Percentiles rank a stretch among this genome's conserved stretches.
These are phyloP conservation scores for Suhomyces pyralidae DNA, from an alignment of 805 yeast genomes.

Conservation along the genomic window DNA sequence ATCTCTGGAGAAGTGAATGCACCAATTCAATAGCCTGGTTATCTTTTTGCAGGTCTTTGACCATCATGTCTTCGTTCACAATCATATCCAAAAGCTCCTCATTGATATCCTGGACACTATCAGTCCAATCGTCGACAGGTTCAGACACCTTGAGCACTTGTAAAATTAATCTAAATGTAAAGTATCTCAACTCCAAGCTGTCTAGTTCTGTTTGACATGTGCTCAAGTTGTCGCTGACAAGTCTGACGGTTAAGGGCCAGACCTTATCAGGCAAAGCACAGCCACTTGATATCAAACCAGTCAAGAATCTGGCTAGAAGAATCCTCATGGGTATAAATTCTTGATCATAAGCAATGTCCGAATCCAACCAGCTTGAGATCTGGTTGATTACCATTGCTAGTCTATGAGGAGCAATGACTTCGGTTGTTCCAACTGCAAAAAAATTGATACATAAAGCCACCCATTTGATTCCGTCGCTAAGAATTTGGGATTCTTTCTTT, in stretches of 20 bases:
- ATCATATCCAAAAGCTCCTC: constrained; percentile 46
- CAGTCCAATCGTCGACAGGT: constrained; percentile 32
- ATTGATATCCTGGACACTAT: constrained; percentile 31
- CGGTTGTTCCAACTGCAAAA: constrained; percentile 27
- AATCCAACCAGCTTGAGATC: constrained; percentile 56
- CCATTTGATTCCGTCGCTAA: constrained; percentile 42
- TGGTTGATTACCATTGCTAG: constrained; percentile 57
- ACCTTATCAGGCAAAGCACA: constrained; percentile 28
- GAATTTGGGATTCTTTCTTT: constrained; percentile 37
- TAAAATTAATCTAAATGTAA: constrained; percentile 41
- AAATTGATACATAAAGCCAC: constrained; percentile 48
- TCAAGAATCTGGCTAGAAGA: constrained; percentile 47
- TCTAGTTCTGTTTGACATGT: constrained; percentile 37
- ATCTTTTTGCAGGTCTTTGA: constrained; percentile 25
- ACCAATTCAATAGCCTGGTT: constrained; percentile 27
- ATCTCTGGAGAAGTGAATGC: constrained; percentile 34
- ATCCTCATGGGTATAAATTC: constrained; percentile 52
- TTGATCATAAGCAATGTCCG: constrained; percentile 57
- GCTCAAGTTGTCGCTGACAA: constrained; percentile 46
- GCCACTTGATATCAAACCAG: constrained; percentile 14
- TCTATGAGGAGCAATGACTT: constrained; percentile 62
- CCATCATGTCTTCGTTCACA: constrained; percentile 21
- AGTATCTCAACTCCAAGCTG: constrained; percentile 44
- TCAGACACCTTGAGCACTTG: constrained; percentile 23
- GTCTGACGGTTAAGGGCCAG: constrained; percentile 32